Evolutionary conservation across 1,139 yeast genomes (phyloP), one percentile per base, ranked within the genome.

Genomic region (Magnusiomyces ingens): DNA sequence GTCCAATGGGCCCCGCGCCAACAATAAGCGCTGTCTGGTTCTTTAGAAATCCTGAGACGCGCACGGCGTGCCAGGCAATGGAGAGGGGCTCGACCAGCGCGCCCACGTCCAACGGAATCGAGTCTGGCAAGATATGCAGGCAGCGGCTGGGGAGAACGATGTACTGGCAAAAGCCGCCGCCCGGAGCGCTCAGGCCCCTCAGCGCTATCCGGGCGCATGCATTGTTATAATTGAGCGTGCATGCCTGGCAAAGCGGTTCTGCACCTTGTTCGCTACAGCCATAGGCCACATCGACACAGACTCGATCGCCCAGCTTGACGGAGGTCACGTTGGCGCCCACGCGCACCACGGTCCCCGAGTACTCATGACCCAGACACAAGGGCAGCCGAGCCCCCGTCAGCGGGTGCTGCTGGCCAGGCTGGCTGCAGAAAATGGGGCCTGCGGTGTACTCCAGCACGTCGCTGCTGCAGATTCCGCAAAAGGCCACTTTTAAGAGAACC

Each of bases 1-100:
- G 48, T 1, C 85, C 86, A 64, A 81, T 80, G 32, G 85, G 84
- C 3, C 85, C 86, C 51, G 81, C 80, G 43, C 85, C 84, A 3
- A 81, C 65, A 48, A 81, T 78, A 42, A 80, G 64, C 4, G 81
- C 84, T n/a, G 76, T 68, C 37, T 75, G 72, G 22, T 40, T 49
- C 32, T 64, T 65, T 55, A 70, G 63, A 59, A 78, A 74, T 15
- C 67, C 66, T 0, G 81, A 70, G 15, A 73, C 66, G 50, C 74
- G 70, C 32, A 78, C 78, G 1, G 82, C 84, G 63, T 80, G 84
- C 82, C 82, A 79, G 13, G 81, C 76, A 26, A 79, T 83, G 1
- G 81, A 69, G 37, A 80, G 64, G 3, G 84, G 84, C 64, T 80
- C 81, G 41, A 77, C 73, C 53, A 80, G 65, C 1, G 84, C 83